These are phyloP conservation scores for Pythium inflatum DNA, from an alignment of 352 stramenopile species.

Conservation along the genomic window DNA sequence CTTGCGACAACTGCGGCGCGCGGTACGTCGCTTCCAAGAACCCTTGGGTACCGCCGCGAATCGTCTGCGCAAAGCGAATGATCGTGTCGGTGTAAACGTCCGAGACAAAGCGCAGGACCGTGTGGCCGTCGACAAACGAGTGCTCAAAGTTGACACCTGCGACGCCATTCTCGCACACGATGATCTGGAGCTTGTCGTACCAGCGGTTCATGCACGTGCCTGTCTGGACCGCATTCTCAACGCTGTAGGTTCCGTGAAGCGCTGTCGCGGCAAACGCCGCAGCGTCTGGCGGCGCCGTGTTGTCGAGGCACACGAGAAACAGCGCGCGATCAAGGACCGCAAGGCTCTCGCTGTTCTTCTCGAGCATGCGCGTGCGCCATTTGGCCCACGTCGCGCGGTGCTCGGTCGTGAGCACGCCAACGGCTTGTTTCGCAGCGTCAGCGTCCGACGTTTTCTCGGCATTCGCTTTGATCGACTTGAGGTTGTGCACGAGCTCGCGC, in stretches of 20 bases:
- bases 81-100: constrained; percentile 93
- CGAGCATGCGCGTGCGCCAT: constrained; percentile 78
- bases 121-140: constrained; percentile 97
- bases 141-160: constrained; percentile 98
- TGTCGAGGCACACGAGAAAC: constrained; percentile 96
- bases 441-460: constrained; percentile 66
- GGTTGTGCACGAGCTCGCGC: constrained; percentile 89
- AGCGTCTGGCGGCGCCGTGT: constrained; percentile 81
- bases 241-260: constrained; percentile 92
- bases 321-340: constrained; percentile 92
- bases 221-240: constrained; percentile 69
- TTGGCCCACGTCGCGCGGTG: constrained; percentile 91
- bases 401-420: constrained; percentile 94
- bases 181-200: constrained; percentile 98
- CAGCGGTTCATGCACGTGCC: constrained; percentile 97
- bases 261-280: constrained; percentile 83
- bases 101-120: constrained; percentile 89
- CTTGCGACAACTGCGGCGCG: constrained; percentile 58
- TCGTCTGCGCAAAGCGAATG: constrained; percentile 93
- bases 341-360: constrained; percentile 79
- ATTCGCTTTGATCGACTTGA: constrained; percentile 90
- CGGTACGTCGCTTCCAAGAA: constrained; percentile 82
- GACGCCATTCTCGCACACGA: constrained; percentile 94
- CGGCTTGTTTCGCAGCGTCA: constrained; percentile 58
- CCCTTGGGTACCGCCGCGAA: constrained; percentile 80